Base-by-base conservation (phyloP, 2,329 filamentous ascomycete species). In the Colletotrichum graminicola region DNA sequence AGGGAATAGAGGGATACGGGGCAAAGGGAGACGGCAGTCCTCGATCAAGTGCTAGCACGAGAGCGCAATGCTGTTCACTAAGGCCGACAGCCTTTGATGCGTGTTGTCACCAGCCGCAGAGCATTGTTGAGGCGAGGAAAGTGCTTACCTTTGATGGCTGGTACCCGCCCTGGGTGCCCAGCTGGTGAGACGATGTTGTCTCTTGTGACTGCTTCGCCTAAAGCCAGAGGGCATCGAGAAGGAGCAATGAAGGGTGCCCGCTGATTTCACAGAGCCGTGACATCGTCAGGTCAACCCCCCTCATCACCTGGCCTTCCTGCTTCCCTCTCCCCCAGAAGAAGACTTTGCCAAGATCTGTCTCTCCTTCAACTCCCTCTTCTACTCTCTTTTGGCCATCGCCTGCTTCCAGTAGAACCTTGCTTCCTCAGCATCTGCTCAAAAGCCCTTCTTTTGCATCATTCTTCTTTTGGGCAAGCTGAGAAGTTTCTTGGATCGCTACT, bases 401-500 rank as follows among this genome's bases (percentile, higher is more conserved):
- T 62, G 59, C 43, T 49, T 43, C 29, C 18, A 51, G 56, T 21
- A 23, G 21, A 36, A 32, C 6, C 67, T 36, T 10, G 29, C 62
- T 61, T 47, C 18, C 57, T 67, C 63, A 49, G 29, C 34, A n/a
- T 62, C 36, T 55, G 57, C 68, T 59, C 64, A 62, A 49, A 43
- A 62, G 49, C 62, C 64, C 29, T 52, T 60, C 61, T 59, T 59
- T 63, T 71, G 68, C 65, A 68, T 71, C 60, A 59, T 71, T 60
- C 59, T 59, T 59, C 59, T 57, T 52, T 71, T 71, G 68, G 68
- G 68, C 65, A 55, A 41, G 29, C 51, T 47, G 52, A 41, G 52
- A 45, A 62, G 60, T 61, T 68, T 71, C 65, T 71, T 67, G 68
- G 68, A 71, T 71, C 52, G 68, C 59, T 34, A 52, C 60, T 62